These are phyloP conservation scores for Backusella macrospora DNA, from an alignment of 192 early-diverging fungal genomes.

Conservation along the genomic window DNA sequence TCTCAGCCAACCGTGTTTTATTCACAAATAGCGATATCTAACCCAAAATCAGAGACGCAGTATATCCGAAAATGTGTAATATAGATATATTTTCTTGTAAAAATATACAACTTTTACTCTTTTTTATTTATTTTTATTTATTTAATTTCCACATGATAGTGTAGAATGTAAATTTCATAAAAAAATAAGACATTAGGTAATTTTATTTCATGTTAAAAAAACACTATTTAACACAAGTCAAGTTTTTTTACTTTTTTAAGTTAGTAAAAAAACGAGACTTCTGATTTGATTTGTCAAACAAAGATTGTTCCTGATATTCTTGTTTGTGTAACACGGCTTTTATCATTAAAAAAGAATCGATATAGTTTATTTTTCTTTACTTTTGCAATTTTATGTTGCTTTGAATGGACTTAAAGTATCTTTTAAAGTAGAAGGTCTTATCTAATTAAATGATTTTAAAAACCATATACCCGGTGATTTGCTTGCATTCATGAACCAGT, in stretches of 20 bases:
- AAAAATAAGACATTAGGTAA: not conserved
- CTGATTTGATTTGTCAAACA: not conserved
- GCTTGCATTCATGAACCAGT: too few species aligned
- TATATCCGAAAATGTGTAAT: too few species aligned
- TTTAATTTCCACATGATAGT: not conserved
- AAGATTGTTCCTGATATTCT: not conserved
- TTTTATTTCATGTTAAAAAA: not conserved
- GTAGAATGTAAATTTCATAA: not conserved
- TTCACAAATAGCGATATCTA: too few species aligned
- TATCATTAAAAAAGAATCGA: not conserved
- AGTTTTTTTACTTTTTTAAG: conserved; percentile 3
- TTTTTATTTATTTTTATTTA: not conserved
- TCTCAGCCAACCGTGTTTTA: too few species aligned
- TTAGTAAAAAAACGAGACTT: not conserved
- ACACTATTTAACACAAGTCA: not conserved
- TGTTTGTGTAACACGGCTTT: not conserved
- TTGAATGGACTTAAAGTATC: too few species aligned
- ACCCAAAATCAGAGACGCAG: too few species aligned
- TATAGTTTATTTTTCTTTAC: not conserved
- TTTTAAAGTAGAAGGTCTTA: too few species aligned
- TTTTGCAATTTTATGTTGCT: not conserved
- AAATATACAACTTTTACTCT: too few species aligned
- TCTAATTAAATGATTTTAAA: too few species aligned
- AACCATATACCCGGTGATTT: too few species aligned
- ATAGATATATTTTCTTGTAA: too few species aligned